Percentiles rank a stretch among this genome's conserved stretches.
These are phyloP conservation scores for Hamigera avellanea DNA, from an alignment of 495 filamentous ascomycete genomes.

Conservation along the genomic window DNA sequence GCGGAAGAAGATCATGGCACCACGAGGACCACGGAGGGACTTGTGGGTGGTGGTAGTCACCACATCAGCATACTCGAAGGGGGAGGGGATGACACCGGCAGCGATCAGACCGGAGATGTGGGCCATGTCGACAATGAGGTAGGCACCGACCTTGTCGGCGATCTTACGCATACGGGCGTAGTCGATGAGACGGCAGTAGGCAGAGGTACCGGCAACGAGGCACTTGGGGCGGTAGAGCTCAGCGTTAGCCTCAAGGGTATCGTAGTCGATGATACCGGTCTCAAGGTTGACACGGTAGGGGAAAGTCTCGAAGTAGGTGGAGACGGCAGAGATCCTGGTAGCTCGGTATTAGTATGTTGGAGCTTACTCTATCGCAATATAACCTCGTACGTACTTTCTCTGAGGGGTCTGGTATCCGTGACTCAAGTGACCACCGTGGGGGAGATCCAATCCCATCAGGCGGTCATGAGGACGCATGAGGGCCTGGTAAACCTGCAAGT, in stretches of 20 bases:
- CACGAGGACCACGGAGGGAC: constrained; percentile 94
- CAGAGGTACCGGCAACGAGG: constrained; percentile 93
- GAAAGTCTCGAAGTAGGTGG: constrained; percentile 92
- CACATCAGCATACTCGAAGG: constrained; percentile 89
- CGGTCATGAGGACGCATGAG: constrained; percentile 95
- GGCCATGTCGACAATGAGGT: constrained; percentile 95
- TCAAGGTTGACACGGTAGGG: constrained; percentile 83
- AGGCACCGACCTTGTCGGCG: constrained; percentile 85
- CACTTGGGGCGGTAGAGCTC: constrained; percentile 91
- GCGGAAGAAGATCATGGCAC: constrained; percentile 99
- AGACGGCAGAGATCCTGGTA: constrained; percentile 75
- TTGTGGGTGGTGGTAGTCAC: constrained; percentile 99
- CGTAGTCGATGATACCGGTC: constrained; percentile 97
- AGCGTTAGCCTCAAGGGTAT: constrained; percentile 81
- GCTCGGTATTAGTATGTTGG: neutral
- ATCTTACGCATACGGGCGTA: constrained; percentile 96
- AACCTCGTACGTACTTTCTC: constrained; percentile 79
- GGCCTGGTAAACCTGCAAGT: constrained; percentile 97
- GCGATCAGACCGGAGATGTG: constrained; percentile 97
- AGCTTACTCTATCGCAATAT: too few species aligned
- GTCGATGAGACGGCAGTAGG: constrained; percentile 97
- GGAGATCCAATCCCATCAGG: constrained; percentile 94
- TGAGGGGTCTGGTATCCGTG: constrained; percentile 95
- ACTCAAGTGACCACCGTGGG: constrained; percentile 94
- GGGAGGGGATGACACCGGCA: constrained; percentile 85